Base-by-base conservation (phyloP, 108 stramenopile species). In the Cyclotella kingstonii region DNA sequence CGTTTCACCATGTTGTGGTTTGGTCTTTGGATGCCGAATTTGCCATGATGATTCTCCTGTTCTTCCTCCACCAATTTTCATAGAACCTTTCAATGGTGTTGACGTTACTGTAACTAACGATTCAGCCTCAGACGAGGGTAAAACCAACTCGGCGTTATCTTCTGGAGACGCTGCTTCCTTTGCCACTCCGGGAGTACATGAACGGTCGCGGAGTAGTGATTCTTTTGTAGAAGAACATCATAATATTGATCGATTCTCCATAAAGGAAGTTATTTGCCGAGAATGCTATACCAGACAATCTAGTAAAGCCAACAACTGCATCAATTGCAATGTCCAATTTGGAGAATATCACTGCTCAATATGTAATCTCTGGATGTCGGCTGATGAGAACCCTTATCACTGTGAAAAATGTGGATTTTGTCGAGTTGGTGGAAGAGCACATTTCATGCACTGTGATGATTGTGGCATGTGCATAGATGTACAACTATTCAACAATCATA, bases 401-500 rank as follows among this genome's bases (percentile, higher is more conserved):
- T 93, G 92, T 53, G 47, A 45, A 21, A 75, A 87, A 64, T 93
- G 92, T 53, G 92, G 92, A 15, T 93, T 90, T 66, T 93, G 92
- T 56, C 87, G 92, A 11, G 89, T 90, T 5, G 92, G 92, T 19
- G 92, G 92, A n/a, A 57, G 73, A 25, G 89, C 89, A 56, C 69
- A 85, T 49, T 93, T 90, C 56, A 76, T 82, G 10, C 92, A 93
- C 60, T 93, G 92, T 63, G 60, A 82, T 22, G 87, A 90, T 59
- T 93, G 92, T 46, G 89, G 92, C 49, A 93, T 90, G 92, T 93
- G 92, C 68, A 93, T 93, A 50, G 85, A 85, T 23, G 82, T 86
- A 26, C 71, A 66, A 44, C 78, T 90, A 17, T 93, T 88, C 60
- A 70, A 85, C 8, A 82, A 82, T 22, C 92, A 93, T 45, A 88